Conservation (phyloP, 805 yeast genomes). For the Yueomyces sp. region DNA sequence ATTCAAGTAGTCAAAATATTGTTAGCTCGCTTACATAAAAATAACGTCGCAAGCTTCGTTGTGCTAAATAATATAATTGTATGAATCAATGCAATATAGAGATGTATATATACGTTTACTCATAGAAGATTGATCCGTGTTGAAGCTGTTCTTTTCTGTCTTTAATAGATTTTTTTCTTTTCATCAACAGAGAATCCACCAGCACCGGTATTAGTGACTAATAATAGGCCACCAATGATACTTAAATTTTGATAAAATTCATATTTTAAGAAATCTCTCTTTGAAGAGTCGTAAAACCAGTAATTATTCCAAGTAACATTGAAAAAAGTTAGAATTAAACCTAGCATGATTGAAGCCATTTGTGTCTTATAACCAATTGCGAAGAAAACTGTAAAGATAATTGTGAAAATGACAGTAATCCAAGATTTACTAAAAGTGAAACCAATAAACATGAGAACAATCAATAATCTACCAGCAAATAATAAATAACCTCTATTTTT, state of each 20-base stretch:
- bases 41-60: too few relatives aligned
- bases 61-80: too few relatives aligned
- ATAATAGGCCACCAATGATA: constrained; percentile 84
- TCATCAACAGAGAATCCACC: constrained; percentile 90
- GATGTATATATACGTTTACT: too few relatives aligned
- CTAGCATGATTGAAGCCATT: constrained; percentile 61
- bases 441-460: constrained; percentile 75
- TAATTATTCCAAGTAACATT: constrained; percentile 75
- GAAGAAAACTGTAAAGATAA: constrained; percentile 66
- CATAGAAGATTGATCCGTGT: too few relatives aligned
- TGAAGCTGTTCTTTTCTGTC: too few relatives aligned
- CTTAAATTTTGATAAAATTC: constrained; percentile 91
- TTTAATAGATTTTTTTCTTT: constrained; percentile 77
- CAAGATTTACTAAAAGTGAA: constrained; percentile 69
- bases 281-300: constrained; percentile 61
- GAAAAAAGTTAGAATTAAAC: constrained; percentile 59
- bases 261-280: constrained; percentile 81
- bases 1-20: too few relatives aligned
- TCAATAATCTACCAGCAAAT: constrained; percentile 77
- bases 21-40: too few relatives aligned
- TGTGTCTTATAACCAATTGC: constrained; percentile 91
- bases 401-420: constrained; percentile 51
- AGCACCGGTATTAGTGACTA: constrained; percentile 92
- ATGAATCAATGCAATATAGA: too few relatives aligned
- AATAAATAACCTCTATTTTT: constrained; percentile 62